Base-by-base conservation (phyloP, 345 rosid species). In the Euphorbia peplus region DNA sequence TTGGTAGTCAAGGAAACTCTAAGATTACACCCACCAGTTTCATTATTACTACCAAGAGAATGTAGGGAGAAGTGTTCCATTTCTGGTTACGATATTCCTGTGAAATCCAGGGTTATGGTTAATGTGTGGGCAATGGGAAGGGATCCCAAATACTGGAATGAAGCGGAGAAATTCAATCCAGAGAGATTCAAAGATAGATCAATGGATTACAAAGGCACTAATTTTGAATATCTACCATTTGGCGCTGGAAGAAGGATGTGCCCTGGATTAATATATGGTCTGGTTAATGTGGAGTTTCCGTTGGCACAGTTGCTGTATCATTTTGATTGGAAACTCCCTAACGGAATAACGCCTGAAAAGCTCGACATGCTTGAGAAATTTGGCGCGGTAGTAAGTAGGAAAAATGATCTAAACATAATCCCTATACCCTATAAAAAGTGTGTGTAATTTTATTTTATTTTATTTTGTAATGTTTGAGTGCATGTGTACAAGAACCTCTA, bases 161-260 rank as follows among this genome's bases (percentile, higher is more conserved):
- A 68, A 26, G 26, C 63, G 18, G 63, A 56, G 10, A 57, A 35
- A 25, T 68, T 68, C 37, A 24, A 41, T 57, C 71, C 64, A 12
- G 71, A 68, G 19, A 68, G 71, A 59, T 56, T 68, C 9, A 26
- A 56, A 7, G 63, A 68, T 44, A 24, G 55, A 9, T 42, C 42
- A 18, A 68, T 67, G 3, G 70, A 67, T 57, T 67, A 67, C 13
- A 67, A 67, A 12, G 70, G 62, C 18, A 25, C 48, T 10, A 67
- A 54, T 39, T 67, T 54, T 55, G 70, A 67, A 44, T 41, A 44
- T 18, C 22, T 37, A 4, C 71, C 71, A 41, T 67, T 67, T 42
- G 71, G 71, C 56, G 63, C 63, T 35, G 42, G 71, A 56, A 67
- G 62, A 54, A 66, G 70, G 50, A 66, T 53, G 28, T 66, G 70